Evolutionary conservation across 192 early-diverging fungal genomes (phyloP).

Genomic region (Dissophora globulifera): DNA sequence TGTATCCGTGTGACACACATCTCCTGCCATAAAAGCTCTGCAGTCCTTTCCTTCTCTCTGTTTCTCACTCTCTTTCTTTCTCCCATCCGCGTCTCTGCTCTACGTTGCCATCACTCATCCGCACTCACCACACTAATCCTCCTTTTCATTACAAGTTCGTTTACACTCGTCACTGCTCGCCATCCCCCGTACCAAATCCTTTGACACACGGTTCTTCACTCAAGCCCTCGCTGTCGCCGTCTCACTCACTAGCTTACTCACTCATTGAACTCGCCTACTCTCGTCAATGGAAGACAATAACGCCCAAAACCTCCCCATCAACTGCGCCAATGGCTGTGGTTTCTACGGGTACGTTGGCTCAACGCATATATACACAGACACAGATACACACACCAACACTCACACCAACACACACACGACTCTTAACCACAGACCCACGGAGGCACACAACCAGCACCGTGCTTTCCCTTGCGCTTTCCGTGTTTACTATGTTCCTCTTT

Average conservation of each 20-base stretch:
- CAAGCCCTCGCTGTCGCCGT: neutral
- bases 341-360: conserved; percentile 80
- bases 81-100: too few species aligned
- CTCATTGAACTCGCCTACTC: neutral
- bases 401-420: neutral
- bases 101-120: too few species aligned
- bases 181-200: too few species aligned
- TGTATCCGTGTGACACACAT: neutral
- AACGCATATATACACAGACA: too few species aligned
- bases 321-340: conserved; percentile 76
- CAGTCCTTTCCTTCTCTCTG: neutral
- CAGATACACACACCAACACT: neutral
- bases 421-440: too few species aligned
- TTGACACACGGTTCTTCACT: too few species aligned
- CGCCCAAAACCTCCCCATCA: conserved; percentile 63
- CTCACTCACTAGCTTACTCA: neutral
- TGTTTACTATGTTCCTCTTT: too few species aligned
- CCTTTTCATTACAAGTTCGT: neutral
- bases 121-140: neutral
- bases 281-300: conserved; percentile 75
- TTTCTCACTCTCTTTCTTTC: neutral
- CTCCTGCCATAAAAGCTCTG: too few species aligned
- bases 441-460: too few species aligned
- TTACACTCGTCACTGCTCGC: too few species aligned
- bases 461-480: too few species aligned